These are phyloP conservation scores for Xerocomus brunneocitrinus DNA, from an alignment of 768 basidiomycete genomes.

Conservation along the genomic window DNA sequence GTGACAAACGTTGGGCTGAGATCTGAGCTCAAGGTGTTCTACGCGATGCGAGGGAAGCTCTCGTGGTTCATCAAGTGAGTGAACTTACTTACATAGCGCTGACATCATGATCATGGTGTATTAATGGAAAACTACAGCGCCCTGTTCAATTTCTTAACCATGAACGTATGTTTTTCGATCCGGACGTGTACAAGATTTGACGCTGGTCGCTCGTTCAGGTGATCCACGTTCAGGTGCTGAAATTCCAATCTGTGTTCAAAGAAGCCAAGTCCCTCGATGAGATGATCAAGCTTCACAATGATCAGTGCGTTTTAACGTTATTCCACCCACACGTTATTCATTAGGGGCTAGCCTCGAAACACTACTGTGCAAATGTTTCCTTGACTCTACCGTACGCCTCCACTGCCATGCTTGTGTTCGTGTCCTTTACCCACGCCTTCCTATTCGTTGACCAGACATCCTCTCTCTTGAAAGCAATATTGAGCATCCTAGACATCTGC, in stretches of 20 bases:
- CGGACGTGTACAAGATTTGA: background rate
- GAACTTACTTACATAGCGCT: background rate
- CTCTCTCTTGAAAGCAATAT: constrained; percentile 58
- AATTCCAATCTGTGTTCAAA: constrained; percentile 54
- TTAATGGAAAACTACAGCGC: constrained; percentile 38
- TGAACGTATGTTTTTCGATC: constrained; percentile 48
- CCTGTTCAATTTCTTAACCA: constrained; percentile 66
- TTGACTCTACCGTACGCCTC: constrained; percentile 52
- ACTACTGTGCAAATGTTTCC: constrained; percentile 57
- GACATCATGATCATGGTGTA: background rate
- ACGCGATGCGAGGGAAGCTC: constrained; percentile 69
- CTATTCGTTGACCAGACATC: constrained; percentile 44
- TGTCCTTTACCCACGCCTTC: background rate
- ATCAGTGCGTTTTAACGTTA: constrained; percentile 48
- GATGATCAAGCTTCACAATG: constrained; percentile 63
- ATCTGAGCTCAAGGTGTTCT: constrained; percentile 62
- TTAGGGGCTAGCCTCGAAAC: constrained; percentile 47
- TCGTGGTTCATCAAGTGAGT: constrained; percentile 85
- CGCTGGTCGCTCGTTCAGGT: constrained; percentile 42
- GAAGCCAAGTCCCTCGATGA: constrained; percentile 66
- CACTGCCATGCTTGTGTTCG: background rate
- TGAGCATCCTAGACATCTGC: constrained; percentile 70
- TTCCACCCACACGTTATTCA: background rate
- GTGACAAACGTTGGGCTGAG: constrained; percentile 31
- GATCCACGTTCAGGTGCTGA: constrained; percentile 55